Base-by-base conservation (phyloP, 2,329 filamentous ascomycete genomes). In the Gyromitra esculenta region DNA sequence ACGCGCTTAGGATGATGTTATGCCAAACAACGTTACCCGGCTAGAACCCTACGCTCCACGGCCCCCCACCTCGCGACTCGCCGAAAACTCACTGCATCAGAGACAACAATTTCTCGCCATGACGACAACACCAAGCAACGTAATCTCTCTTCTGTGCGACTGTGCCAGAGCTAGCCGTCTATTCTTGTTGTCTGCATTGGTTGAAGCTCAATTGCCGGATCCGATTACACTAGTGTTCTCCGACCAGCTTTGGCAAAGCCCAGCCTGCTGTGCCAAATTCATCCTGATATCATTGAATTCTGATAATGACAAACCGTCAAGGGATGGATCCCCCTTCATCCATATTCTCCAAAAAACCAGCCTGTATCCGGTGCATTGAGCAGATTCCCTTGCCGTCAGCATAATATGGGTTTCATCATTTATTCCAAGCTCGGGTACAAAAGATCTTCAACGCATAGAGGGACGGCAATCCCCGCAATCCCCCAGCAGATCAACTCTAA, bases 21-120 rank as follows among this genome's bases (percentile, higher is more conserved):
- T 21, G 25, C n/a, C 25, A 50, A 50, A 50, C 37, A 50, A 50
- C 37, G 35, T 67, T 67, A 67, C 64, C 64, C 64, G 64, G 64
- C 64, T 39, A 31, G 41, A 63, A 45, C 39, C 18, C 59, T 13
- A 45, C 39, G 18, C 41, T 43, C 13, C 59, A 13, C 18, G 41
- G 41, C n/a, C 59, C 59, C 59, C 25, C 63, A 43, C 37, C 59
- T 37, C 43, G 31, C 62, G 43, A 50, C 59, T 50, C 43, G 31
- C 54, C 54, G 11, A 45, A 57, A 35, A 39, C 50, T 41, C 45
- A 4, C 60, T 8, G 18, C 8, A 15, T 18, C 37, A 31, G 21
- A 67, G 35, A 39, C 50, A 56, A 35, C 15, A 52, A 65, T 50
- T 52, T 64, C 62, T 31, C 62, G 31, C 15, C 8, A 65, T 65